Conservation (phyloP, 2,329 filamentous ascomycete species). For the Stylonectria norvegica region DNA sequence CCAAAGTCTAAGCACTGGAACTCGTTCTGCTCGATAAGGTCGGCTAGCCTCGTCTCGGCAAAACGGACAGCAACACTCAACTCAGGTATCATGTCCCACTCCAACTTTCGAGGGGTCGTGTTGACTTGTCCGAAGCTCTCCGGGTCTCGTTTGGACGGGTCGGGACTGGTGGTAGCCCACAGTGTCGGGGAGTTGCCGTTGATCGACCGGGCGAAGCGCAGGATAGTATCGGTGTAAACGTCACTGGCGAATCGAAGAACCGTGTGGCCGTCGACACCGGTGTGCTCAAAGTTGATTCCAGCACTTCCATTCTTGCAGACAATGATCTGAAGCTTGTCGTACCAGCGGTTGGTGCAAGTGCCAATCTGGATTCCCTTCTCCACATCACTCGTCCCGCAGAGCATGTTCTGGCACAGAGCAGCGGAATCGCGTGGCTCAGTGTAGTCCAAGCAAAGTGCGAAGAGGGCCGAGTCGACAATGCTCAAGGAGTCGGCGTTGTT, state of each 20-base stretch:
- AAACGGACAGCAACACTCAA: conserved; percentile 88
- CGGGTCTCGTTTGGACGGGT: conserved; percentile 88
- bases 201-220: conserved; percentile 91
- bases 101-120: conserved; percentile 90
- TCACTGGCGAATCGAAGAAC: conserved; percentile 95
- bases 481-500: conserved; percentile 96
- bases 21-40: conserved; percentile 94
- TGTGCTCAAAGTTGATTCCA: conserved; percentile 99
- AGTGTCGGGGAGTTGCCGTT: conserved; percentile 89
- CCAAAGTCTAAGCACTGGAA: conserved; percentile 88
- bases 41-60: conserved; percentile 88
- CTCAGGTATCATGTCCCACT: conserved; percentile 96
- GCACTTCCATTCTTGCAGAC: conserved; percentile 98
- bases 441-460: conserved; percentile 89
- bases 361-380: conserved; percentile 93
- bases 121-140: conserved; percentile 89
- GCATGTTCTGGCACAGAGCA: conserved; percentile 96
- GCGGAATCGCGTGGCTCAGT: conserved; percentile 78
- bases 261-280: conserved; percentile 94
- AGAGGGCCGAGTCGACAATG: conserved; percentile 91
- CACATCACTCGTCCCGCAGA: conserved; percentile 89
- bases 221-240: conserved; percentile 94
- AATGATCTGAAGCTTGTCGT: conserved; percentile 98
- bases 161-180: conserved; percentile 87
- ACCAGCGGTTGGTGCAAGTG: conserved; percentile 98